phyloP scores from a whole-genome alignment of 306 rosid species.

The Geum urbanum region DNA sequence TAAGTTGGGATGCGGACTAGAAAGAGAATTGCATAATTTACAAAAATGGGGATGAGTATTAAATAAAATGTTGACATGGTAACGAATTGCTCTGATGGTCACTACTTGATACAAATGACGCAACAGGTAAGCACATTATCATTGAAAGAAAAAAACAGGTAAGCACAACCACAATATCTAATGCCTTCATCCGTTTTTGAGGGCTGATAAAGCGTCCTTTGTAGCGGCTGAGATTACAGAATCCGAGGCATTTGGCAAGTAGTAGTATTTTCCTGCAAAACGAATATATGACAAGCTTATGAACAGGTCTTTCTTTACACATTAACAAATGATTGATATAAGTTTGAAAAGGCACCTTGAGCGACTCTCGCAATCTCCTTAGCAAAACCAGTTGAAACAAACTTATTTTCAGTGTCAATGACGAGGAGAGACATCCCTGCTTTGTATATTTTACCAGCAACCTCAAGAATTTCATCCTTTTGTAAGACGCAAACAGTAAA shows the following conservation, averaged over 20 bases:
- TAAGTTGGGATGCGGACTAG: too few species aligned
- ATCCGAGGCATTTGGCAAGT: slow-evolving; percentile 95
- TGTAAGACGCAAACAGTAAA: slow-evolving; percentile 23
- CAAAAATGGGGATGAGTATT: too few species aligned
- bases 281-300: slow-evolving; percentile 17
- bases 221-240: slow-evolving; percentile 84
- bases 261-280: slow-evolving; percentile 85
- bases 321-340: slow-evolving; percentile 17
- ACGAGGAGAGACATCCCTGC: slow-evolving; percentile 97
- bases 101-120: too few species aligned
- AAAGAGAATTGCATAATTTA: too few species aligned
- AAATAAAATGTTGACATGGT: too few species aligned
- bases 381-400: slow-evolving; percentile 95
- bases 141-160: too few species aligned
- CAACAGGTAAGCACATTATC: too few species aligned
- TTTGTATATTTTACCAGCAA: slow-evolving; percentile 90
- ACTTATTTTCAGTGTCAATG: slow-evolving; percentile 95
- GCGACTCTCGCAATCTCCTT: slow-evolving; percentile 98
- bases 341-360: slow-evolving; percentile 60
- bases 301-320: slow-evolving; percentile 11
- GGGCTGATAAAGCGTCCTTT: slow-evolving; percentile 72
- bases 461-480: slow-evolving; percentile 96
- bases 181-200: slow-evolving; percentile 59
- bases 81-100: too few species aligned
- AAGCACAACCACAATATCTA: neutral